Evolutionary conservation across 345 rosid genomes (phyloP), one percentile per base, ranked within the genome.

Genomic region (Noccaea bulbosa): DNA sequence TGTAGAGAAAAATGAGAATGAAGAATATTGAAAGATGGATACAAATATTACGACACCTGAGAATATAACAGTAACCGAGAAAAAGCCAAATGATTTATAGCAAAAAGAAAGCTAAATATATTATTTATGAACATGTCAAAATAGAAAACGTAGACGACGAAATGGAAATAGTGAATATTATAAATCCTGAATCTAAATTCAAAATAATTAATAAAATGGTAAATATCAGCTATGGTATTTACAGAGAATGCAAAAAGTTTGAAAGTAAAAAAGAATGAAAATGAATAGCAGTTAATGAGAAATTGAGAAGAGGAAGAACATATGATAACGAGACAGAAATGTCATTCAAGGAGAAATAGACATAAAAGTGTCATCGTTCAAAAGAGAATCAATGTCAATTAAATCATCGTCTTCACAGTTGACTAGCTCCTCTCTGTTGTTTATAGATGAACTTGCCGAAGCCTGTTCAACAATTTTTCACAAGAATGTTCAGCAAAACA

Each of bases 301-400:
- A 27, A 4, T 2, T 3, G 4, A 27, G 30, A 27, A 27, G 30
- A 1, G 4, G 30, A 27, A 27, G 4, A 27, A 27, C 22, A 20
- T 20, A 27, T 27, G 30, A 27, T 27, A 3, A 41, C 20, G 47
- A 65, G 49, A 7, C 15, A 16, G 30, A 47, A 30, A 47, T 61
- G 49, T 32, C 22, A 34, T 50, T 67, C 82, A 91, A 64, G 87
- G 86, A 53, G 88, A 82, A 64, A 82, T 65, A 5, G 96, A 82
- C 93, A 91, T 87, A 76, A 87, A 81, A 9, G 84, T 51, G 30
- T 87, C 91, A 15, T 91, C 91, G 46, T 89, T 82, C 81, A 91
- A 75, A 72, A 88, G 77, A 45, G 93, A 81, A 8, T 91, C 86
- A 4, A 91, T 77, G 70, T 83, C 91, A 45, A 83, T 8, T 16